Evolutionary conservation across 2,329 filamentous ascomycete species (phyloP), one percentile per base, ranked within the genome.

Genomic region (Ophiognomonia clavigignenti-juglandacearum): DNA sequence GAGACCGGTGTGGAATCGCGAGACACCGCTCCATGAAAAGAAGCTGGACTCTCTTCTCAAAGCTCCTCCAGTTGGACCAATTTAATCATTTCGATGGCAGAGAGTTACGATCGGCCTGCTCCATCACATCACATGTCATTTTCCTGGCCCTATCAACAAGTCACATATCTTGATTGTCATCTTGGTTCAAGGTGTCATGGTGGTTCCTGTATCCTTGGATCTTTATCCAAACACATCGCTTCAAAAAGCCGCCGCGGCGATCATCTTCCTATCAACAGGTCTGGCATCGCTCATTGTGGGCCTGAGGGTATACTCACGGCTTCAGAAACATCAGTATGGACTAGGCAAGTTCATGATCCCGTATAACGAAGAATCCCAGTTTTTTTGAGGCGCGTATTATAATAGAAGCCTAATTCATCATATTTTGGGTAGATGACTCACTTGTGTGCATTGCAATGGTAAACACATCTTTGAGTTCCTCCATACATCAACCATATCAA

Each of bases 371-470:
- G 19, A 18, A 5, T 16, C 29, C 10, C n/a, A n/a, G n/a, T n/a
- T n/a, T n/a, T n/a, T n/a, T n/a, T n/a, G n/a, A n/a, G n/a, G n/a
- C n/a, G n/a, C n/a, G n/a, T n/a, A n/a, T 5, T 13, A 11, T 10
- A 31, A 31, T 5, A 13, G 29, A 5, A 31, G 4, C 29, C 5
- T 4, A 9, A 16, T 16, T 34, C 5, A 34, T 34, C 32, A 16
- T 9, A 16, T 9, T 34, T 16, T 16, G 19, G 10, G 10, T 34
- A 39, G 43, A 39, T 34, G 38, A 46, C 27, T 18, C 16, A 5
- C 27, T 46, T 11, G 18, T 46, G 10, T 44, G 42, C 32, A n/a
- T 36, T 8, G 42, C 23, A n/a, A 44, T 36, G 29, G 42, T 16
- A 26, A 16, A 16, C 19, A 24, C 18, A 32, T n/a, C 19, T 6